These are phyloP conservation scores for Coemansia sp. DNA, from an alignment of 192 early-diverging fungal genomes.

Conservation along the genomic window DNA sequence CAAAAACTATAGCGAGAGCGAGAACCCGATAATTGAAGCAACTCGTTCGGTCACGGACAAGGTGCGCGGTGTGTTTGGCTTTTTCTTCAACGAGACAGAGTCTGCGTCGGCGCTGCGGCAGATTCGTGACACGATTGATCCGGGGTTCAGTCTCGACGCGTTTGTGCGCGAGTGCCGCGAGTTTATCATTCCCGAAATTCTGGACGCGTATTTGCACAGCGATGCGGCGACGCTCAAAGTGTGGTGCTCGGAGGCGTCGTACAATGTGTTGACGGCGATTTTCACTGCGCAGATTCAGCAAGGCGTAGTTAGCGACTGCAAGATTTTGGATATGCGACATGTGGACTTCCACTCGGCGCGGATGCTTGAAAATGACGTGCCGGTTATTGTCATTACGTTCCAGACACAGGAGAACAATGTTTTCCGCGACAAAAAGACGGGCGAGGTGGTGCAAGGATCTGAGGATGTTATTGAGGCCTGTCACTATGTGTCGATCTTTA, in stretches of 20 bases:
- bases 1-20: conserved; percentile 84
- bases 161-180: conserved; percentile 91
- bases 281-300: conserved; percentile 81
- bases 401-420: conserved; percentile 91
- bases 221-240: conserved; percentile 78
- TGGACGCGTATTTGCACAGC: conserved; percentile 90
- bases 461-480: conserved; percentile 88
- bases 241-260: conserved; percentile 94
- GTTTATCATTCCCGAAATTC: conserved; percentile 92
- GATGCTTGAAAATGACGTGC: conserved; percentile 91
- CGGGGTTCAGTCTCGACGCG: conserved; percentile 75
- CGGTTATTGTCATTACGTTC: conserved; percentile 87
- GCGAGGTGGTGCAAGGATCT: conserved; percentile 82
- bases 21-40: conserved; percentile 78
- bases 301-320: conserved; percentile 90
- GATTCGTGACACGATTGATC: conserved; percentile 79
- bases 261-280: conserved; percentile 79
- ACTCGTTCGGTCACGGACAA: conserved; percentile 74
- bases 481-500: conserved; percentile 87
- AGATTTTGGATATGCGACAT: conserved; percentile 87
- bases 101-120: conserved; percentile 83
- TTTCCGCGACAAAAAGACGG: conserved; percentile 83
- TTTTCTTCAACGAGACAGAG: conserved; percentile 91
- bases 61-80: conserved; percentile 72
- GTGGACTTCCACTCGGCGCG: conserved; percentile 88